Base-by-base conservation (phyloP, 2,329 filamentous ascomycete species). In the Trichothecium roseum region DNA sequence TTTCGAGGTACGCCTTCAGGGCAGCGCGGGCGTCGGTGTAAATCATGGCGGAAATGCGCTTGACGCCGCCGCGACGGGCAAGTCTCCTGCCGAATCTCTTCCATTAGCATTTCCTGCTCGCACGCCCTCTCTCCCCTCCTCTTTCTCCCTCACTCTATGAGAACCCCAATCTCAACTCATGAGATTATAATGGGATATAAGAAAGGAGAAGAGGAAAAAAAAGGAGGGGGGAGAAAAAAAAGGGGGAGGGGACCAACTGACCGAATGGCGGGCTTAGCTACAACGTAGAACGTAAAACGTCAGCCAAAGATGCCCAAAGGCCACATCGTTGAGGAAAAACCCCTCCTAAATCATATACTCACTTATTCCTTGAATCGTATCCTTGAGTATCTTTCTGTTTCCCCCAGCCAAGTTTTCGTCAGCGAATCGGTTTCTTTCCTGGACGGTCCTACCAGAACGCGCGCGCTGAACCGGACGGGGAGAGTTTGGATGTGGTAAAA, bases 31-130 rank as follows among this genome's bases (percentile, higher is more conserved):
- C 54, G 0, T 83, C 78, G 0, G 76, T 64, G 46, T 88, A 88
- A 3, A 87, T 78, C 0, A 31, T 43, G 0, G 51, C 69, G 0
- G 77, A 79, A 8, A 88, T 85, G 0, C 83, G 66, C 51, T 87
- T 87, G 1, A 89, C 78, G 0, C 84, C 84, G 2, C 83, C 84
- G 6, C 84, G 75, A 5, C 84, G 73, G 2, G 84, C 84, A 0
- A 89, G 57, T 28, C 83, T 78, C 44, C 81, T 78, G 39, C n/a
- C n/a, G n/a, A n/a, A n/a, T n/a, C n/a, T n/a, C n/a, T n/a, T 4
- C 7, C 34, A 30, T 12, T 15, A 46, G 33, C 30, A 13, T 30
- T 45, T 32, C 42, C 38, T 24, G 16, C 14, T 36, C 37, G 33
- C 30, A 10, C n/a, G n/a, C n/a, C n/a, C n/a, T n/a, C n/a, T n/a